Evolutionary conservation across 2,329 filamentous ascomycete genomes (phyloP).

Genomic region (Fusarium siculi): DNA sequence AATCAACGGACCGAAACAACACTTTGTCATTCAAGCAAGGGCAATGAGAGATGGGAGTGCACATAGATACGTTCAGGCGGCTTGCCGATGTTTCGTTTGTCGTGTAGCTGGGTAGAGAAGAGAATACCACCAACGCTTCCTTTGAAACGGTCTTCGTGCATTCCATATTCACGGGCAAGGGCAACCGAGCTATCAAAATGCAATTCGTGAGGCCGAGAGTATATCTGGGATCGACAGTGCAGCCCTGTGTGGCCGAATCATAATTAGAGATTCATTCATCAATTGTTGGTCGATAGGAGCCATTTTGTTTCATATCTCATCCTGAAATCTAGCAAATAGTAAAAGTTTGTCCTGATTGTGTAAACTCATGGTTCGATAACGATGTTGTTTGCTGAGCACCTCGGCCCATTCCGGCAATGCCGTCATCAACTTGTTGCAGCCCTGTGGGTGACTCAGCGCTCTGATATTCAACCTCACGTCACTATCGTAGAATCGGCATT

Average conservation of each 20-base stretch:
- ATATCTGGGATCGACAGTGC: neutral
- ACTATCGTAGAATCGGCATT: neutral
- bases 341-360: neutral
- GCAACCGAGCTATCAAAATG: conserved; percentile 31
- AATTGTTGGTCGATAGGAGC: neutral
- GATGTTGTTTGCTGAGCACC: neutral
- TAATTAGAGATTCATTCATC: neutral
- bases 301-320: neutral
- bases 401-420: conserved; percentile 18
- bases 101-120: conserved; percentile 38
- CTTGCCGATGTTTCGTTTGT: conserved; percentile 43
- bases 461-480: neutral
- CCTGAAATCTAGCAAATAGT: neutral
- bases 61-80: conserved; percentile 25
- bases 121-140: conserved; percentile 40
- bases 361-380: neutral
- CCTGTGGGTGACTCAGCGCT: neutral
- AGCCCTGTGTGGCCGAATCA: neutral
- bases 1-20: neutral
- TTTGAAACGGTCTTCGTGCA: conserved; percentile 38
- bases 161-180: conserved; percentile 45
- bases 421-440: conserved; percentile 11
- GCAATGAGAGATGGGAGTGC: conserved; percentile 13
- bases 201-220: conserved; percentile 3
- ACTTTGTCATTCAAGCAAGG: conserved; percentile 6